phyloP scores from a whole-genome alignment of 2,329 filamentous ascomycete species.

The Colletotrichum viniferum region DNA sequence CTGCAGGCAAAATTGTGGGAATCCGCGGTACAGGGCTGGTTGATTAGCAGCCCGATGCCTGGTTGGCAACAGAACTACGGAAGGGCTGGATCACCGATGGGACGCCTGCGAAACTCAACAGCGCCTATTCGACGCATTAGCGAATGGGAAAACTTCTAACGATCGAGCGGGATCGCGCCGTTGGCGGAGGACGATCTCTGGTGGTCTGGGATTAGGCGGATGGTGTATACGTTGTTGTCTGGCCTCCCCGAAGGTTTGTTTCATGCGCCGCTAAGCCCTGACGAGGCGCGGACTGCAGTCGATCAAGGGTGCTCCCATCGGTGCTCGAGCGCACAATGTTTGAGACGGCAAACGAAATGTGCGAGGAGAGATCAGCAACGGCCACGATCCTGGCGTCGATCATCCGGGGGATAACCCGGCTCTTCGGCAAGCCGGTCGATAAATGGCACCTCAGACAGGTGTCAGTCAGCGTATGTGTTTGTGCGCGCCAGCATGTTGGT shows the following conservation, averaged over 20 bases:
- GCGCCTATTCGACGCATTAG: background rate
- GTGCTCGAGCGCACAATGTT: conserved; percentile 11
- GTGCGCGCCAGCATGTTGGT: background rate
- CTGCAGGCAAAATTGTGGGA: background rate
- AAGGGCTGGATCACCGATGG: conserved; percentile 15
- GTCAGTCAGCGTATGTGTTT: background rate
- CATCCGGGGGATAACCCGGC: background rate
- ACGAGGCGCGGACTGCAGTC: background rate
- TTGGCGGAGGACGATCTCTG: background rate
- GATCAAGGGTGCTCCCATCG: background rate
- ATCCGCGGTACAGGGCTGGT: background rate
- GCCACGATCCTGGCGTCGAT: background rate
- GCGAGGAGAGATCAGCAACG: background rate
- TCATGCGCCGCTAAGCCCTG: conserved; percentile 10
- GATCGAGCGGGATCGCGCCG: background rate
- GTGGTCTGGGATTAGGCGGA: background rate
- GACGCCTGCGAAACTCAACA: conserved; percentile 13
- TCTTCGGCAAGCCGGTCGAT: background rate
- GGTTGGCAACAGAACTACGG: background rate
- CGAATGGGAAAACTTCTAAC: background rate
- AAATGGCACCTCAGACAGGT: conserved; percentile 11
- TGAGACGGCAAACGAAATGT: conserved; percentile 7
- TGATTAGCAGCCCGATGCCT: conserved; percentile 3
- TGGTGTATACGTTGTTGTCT: background rate
- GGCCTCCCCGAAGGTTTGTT: conserved; percentile 18